Evolutionary conservation across 768 basidiomycete species (phyloP).

Genomic region (Zangia roseola): DNA sequence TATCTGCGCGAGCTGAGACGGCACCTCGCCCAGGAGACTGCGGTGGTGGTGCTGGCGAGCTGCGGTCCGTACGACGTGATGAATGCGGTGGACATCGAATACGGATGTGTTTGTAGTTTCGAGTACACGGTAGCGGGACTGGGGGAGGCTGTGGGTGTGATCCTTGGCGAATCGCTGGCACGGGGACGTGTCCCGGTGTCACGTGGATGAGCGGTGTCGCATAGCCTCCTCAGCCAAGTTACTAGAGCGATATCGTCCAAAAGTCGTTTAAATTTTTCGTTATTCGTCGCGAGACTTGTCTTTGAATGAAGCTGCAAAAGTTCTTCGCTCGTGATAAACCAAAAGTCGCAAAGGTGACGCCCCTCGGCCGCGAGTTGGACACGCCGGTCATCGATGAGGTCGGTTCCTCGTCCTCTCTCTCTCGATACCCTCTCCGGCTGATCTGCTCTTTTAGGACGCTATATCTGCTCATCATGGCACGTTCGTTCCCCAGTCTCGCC

Average conservation of each 20-base stretch:
- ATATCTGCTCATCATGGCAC: conserved; percentile 24
- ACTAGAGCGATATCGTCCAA: too few relatives aligned
- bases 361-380: conserved; percentile 22
- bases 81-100: conserved; percentile 21
- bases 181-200: conserved; percentile 20
- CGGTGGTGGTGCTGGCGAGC: conserved; percentile 53
- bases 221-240: conserved; percentile 28
- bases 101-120: conserved; percentile 50
- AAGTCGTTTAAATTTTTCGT: too few relatives aligned
- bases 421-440: background rate
- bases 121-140: conserved; percentile 58
- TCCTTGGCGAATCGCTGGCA: conserved; percentile 38
- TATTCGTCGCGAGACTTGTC: background rate
- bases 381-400: conserved; percentile 30
- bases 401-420: conserved; percentile 5
- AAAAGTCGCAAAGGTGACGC: conserved; percentile 35
- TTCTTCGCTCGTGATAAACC: conserved; percentile 53
- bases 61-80: conserved; percentile 68
- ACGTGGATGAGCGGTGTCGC: conserved; percentile 20
- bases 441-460: conserved; percentile 17
- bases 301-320: conserved; percentile 51
- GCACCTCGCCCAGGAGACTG: conserved; percentile 18
- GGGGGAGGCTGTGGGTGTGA: conserved; percentile 40
- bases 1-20: conserved; percentile 33
- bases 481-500: conserved; percentile 21